These are phyloP conservation scores for Amauroascus niger DNA, from an alignment of 2,329 filamentous ascomycete genomes.

Conservation along the genomic window DNA sequence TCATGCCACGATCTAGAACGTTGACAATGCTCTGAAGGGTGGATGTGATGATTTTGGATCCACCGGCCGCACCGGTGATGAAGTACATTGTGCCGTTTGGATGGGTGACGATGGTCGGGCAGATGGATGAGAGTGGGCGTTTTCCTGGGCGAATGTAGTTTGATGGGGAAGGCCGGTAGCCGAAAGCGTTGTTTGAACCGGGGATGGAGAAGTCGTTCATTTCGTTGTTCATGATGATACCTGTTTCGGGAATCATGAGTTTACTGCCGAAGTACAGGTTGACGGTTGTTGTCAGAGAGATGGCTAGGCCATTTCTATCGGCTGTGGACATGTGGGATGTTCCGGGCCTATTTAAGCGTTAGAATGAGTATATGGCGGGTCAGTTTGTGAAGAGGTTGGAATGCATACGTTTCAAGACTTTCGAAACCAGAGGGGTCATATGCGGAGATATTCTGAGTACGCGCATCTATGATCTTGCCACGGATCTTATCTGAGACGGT, in stretches of 20 bases:
- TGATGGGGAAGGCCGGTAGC: slow-evolving; percentile 65
- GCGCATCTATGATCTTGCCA: slow-evolving; percentile 58
- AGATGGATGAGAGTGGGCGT: slow-evolving; percentile 72
- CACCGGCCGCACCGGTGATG: slow-evolving; percentile 66
- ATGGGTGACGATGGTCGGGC: slow-evolving; percentile 65
- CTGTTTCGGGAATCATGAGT: slow-evolving; percentile 69
- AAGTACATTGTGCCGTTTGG: slow-evolving; percentile 57
- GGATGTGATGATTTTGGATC: slow-evolving; percentile 71
- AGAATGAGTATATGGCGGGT: not conserved
- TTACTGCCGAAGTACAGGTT: slow-evolving; percentile 77
- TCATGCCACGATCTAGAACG: slow-evolving; percentile 56
- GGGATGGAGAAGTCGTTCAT: slow-evolving; percentile 81
- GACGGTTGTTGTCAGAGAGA: slow-evolving; percentile 76
- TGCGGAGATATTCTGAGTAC: slow-evolving; percentile 59
- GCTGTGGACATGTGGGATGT: slow-evolving; percentile 52
- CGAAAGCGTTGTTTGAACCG: slow-evolving; percentile 65
- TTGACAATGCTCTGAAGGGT: slow-evolving; percentile 66
- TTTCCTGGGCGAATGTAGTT: slow-evolving; percentile 79
- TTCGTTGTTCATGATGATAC: slow-evolving; percentile 62
- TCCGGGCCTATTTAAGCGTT: slow-evolving; percentile 35
- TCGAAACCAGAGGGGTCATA: slow-evolving; percentile 64
- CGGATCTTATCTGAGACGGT: slow-evolving; percentile 52
- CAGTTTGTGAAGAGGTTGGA: not conserved
- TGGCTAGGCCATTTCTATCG: slow-evolving; percentile 62
- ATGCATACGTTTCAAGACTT: slow-evolving; percentile 49